Evolutionary conservation across 1,284 basidiomycete genomes (phyloP), one percentile per base, ranked within the genome.

Genomic region (Volvariella volvacea): DNA sequence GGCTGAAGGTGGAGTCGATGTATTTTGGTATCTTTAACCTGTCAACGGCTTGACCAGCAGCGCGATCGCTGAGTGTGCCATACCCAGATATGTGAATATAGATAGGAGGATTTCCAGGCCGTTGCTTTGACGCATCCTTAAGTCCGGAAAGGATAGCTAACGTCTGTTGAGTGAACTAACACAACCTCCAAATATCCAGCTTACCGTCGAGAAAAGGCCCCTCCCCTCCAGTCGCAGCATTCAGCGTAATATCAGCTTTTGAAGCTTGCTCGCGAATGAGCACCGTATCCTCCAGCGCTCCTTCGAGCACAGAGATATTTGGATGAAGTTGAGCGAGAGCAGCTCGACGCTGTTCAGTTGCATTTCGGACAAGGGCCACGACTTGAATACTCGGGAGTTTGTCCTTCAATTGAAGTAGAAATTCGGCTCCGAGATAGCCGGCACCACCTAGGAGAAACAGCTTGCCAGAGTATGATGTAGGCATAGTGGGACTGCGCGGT

Each of bases 371-470:
- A 12, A 71, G 57, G 3, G 65, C 64, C 4, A 57, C 47, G 28
- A 71, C 51, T 38, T 55, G 59, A 20, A 61, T 52, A 4, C 55
- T 48, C 2, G 63, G 60, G 14, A 57, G 53, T 1, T 43, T 41
- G 17, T 63, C 59, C 19, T 53, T 59, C 1, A 70, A 51, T 10
- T 60, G 44, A 1, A 57, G 22, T 12, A 71, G 54, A 43, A 72
- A 62, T 42, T 69, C 62, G 12, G 61, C 63, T 25, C 68, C 68
- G n/a, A 70, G 50, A 52, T 61, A 71, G 15, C 70, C 68, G 3
- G 67, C 69, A 2, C 65, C 68, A 8, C 70, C 69, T 14, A 71
- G 52, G 45, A 70, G 58, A 55, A 72, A 67, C 45, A 70, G 51
- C 4, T 55, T 62, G 9, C 30, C 30, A 31, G 30, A 31, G n/a